phyloP scores from a whole-genome alignment of 352 stramenopile genomes.

The Globisporangium takayamanum region DNA sequence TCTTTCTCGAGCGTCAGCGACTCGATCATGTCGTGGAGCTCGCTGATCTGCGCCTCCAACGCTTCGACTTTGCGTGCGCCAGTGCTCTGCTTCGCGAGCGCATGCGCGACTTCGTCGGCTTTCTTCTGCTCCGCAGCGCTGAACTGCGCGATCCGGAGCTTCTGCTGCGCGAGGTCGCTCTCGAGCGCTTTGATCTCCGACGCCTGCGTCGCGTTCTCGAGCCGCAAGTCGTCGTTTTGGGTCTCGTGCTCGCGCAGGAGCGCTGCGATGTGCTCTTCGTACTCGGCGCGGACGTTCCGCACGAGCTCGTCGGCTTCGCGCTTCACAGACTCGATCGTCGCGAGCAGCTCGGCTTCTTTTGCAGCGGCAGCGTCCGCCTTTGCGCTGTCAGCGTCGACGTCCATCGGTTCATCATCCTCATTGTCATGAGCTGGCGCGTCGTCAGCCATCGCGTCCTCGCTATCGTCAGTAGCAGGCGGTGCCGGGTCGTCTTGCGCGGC shows the following conservation, averaged over 20 bases:
- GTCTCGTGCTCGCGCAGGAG: constrained; percentile 48
- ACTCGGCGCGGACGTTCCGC: constrained; percentile 40
- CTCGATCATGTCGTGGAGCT: constrained; percentile 82
- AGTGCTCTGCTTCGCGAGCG: constrained; percentile 62
- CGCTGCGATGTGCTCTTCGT: constrained; percentile 59
- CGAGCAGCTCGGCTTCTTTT: constrained; percentile 30
- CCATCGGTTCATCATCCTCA: neutral
- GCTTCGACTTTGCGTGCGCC: constrained; percentile 62
- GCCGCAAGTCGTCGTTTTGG: constrained; percentile 41
- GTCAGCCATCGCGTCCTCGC: neutral
- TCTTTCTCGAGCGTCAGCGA: constrained; percentile 85
- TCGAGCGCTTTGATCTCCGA: constrained; percentile 62
- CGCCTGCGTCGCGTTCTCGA: constrained; percentile 53
- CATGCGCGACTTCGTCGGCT: constrained; percentile 64
- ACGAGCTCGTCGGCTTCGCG: constrained; percentile 62
- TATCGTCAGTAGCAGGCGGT: constrained; percentile 12
- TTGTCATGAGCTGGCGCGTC: constrained; percentile 11
- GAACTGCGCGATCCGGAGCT: constrained; percentile 57
- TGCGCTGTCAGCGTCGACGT: constrained; percentile 16
- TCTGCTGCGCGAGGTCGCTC: constrained; percentile 61
- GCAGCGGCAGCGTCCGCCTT: constrained; percentile 1
- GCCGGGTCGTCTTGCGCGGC: constrained; percentile 9
- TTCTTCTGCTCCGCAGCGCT: constrained; percentile 68
- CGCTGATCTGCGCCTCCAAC: constrained; percentile 52
- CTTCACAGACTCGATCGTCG: constrained; percentile 44